These are phyloP conservation scores for Suillus occidentalis DNA, from an alignment of 768 basidiomycete species.

Conservation along the genomic window DNA sequence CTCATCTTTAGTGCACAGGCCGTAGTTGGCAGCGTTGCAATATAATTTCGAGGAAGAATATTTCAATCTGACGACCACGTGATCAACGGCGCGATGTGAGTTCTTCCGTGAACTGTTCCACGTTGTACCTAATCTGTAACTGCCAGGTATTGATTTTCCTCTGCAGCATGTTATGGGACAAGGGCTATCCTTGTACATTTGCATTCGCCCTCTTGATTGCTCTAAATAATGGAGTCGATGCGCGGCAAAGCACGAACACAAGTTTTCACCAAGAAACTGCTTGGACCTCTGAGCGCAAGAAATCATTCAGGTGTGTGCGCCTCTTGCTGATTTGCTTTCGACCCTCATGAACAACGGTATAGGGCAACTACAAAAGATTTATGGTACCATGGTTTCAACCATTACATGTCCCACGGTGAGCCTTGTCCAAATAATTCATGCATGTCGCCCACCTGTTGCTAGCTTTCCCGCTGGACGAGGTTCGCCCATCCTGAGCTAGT, in stretches of 20 bases:
- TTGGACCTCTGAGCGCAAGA: constrained; percentile 62
- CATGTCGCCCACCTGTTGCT: constrained; percentile 21
- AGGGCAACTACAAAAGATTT: constrained; percentile 75
- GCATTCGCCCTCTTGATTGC: constrained; percentile 39
- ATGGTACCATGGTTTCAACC: constrained; percentile 89
- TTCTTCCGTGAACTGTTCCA: constrained; percentile 16
- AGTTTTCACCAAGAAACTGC: constrained; percentile 24
- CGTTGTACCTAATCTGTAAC: constrained; percentile 20
- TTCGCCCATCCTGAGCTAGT: constrained; percentile 28
- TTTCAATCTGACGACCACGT: not conserved
- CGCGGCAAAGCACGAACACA: constrained; percentile 10
- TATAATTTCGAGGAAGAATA: not conserved
- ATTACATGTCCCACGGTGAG: constrained; percentile 84
- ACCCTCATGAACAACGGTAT: constrained; percentile 10
- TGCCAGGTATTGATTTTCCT: not conserved
- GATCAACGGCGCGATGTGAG: not conserved
- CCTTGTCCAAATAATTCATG: constrained; percentile 6
- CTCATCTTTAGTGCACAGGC: constrained; percentile 38
- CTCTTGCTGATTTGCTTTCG: not conserved
- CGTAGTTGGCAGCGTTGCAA: not conserved
- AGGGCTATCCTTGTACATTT: constrained; percentile 53
- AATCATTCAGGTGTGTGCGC: constrained; percentile 51
- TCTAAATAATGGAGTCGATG: constrained; percentile 30
- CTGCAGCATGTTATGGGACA: constrained; percentile 40
- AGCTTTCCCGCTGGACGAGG: constrained; percentile 91